Base-by-base conservation (phyloP, 1,284 basidiomycete genomes). In the Ceratobasidium sp. region DNA sequence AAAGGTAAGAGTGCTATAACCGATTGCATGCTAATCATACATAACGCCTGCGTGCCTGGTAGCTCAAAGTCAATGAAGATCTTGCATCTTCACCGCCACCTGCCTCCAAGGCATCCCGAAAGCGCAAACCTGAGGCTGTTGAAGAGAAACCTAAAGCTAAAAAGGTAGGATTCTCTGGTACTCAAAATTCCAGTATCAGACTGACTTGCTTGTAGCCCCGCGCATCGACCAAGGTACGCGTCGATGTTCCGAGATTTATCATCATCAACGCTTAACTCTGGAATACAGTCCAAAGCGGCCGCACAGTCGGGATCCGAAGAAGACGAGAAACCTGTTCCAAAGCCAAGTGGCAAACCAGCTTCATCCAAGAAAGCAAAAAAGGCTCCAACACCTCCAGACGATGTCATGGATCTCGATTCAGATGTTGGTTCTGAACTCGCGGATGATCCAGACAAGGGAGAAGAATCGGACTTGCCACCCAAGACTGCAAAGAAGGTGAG, bases 401-500 rank as follows among this genome's bases (percentile, higher is more conserved):
- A 67, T 41, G 64, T 28, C 14, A 67, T 67, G 64, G 64, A 67
- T 18, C 2, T 67, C 26, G 60, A 67, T 21, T 50, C 64, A 14
- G 57, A 58, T 39, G 53, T 5, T 18, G 55, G 39, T 8, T 36
- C 36, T 41, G 34, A 39, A 21, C 36, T 43, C 21, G 41, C 57
- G 1, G 52, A 67, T 28, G 30, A n/a, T 6, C 23, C 32, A 43
- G 64, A 67, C 23, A 50, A 36, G 32, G 32, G 39, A 16, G 64
- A 45, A 30, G 64, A 55, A 12, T 67, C 64, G 1, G 48, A 52
- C 36, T 34, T 30, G 8, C 41, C 53, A 58, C 52, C 65, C 41
- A 58, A 58, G 30, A 14, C 14, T 23, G 14, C 65, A 14, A 70
- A 58, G 55, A 70, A 70, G 65, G 65, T 70, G 16, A 28, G 65